phyloP scores from a whole-genome alignment of 2,329 filamentous ascomycete species.

The Rhynchosporium secalis region DNA sequence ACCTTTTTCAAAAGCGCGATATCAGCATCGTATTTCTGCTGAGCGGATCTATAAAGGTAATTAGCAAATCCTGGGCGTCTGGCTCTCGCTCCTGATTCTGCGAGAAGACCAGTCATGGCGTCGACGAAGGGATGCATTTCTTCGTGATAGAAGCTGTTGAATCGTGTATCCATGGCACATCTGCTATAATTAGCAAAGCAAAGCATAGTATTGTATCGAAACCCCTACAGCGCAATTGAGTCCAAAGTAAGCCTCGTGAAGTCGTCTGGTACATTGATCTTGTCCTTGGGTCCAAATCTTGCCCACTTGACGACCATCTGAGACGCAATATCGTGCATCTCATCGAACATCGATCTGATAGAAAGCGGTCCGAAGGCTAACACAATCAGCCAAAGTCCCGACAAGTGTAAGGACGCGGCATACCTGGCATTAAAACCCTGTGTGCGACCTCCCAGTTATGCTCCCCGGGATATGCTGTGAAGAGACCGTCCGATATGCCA shows the following conservation, averaged over 20 bases:
- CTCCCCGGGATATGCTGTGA: constrained; percentile 55
- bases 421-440: constrained; percentile 58
- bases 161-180: constrained; percentile 53
- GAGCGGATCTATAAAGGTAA: constrained; percentile 47
- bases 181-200: constrained; percentile 29
- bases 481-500: constrained; percentile 57
- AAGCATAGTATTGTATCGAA: not conserved
- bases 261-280: constrained; percentile 63
- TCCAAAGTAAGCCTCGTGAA: constrained; percentile 73
- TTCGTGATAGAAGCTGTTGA: constrained; percentile 73
- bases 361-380: constrained; percentile 66
- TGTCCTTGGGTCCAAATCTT: constrained; percentile 54
- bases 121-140: constrained; percentile 68
- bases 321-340: constrained; percentile 67
- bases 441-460: constrained; percentile 69
- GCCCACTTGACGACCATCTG: constrained; percentile 70
- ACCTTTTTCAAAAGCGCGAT: constrained; percentile 56
- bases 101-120: constrained; percentile 65
- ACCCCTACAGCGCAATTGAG: constrained; percentile 58
- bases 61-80: constrained; percentile 49
- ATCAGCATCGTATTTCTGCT: constrained; percentile 51
- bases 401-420: not conserved
- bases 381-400: not conserved
- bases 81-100: constrained; percentile 53
- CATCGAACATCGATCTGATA: constrained; percentile 68